These are phyloP conservation scores for Hypoxylon sp. DNA, from an alignment of 2,329 filamentous ascomycete genomes.

Conservation along the genomic window DNA sequence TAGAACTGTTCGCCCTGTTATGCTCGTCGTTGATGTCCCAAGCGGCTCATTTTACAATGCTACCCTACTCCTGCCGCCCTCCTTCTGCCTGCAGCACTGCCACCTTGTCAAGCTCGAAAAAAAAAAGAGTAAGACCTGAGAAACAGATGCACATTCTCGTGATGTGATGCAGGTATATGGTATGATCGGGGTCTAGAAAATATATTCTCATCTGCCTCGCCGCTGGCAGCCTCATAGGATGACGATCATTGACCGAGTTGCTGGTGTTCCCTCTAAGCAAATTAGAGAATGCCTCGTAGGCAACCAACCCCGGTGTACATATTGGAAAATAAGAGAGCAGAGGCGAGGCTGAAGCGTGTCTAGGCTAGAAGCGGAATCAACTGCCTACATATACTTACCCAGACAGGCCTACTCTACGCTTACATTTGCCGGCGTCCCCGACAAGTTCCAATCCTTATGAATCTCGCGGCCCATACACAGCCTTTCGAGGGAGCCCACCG, in stretches of 20 bases:
- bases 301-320: conserved; percentile 7
- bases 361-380: conserved; percentile 10
- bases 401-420: conserved; percentile 7
- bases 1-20: conserved; percentile 32
- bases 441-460: neutral
- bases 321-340: conserved; percentile 5
- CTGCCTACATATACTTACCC: conserved; percentile 1
- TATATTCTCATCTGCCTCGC: conserved; percentile 23
- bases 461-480: conserved; percentile 12
- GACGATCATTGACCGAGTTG: conserved; percentile 12
- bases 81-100: conserved; percentile 25
- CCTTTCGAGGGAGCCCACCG: conserved; percentile 8
- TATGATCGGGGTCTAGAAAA: conserved; percentile 22
- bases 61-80: conserved; percentile 9
- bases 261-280: conserved; percentile 5
- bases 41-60: conserved; percentile 32
- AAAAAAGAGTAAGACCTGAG: conserved; percentile 7
- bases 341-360: conserved; percentile 35
- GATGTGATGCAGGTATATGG: conserved; percentile 12
- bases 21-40: conserved; percentile 21
- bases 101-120: conserved; percentile 26
- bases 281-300: conserved; percentile 19
- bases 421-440: conserved; percentile 16
- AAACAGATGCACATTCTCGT: neutral
- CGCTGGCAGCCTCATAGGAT: conserved; percentile 24